phyloP scores from a whole-genome alignment of 2,329 filamentous ascomycete genomes.

The Chaetomium strumarium region DNA sequence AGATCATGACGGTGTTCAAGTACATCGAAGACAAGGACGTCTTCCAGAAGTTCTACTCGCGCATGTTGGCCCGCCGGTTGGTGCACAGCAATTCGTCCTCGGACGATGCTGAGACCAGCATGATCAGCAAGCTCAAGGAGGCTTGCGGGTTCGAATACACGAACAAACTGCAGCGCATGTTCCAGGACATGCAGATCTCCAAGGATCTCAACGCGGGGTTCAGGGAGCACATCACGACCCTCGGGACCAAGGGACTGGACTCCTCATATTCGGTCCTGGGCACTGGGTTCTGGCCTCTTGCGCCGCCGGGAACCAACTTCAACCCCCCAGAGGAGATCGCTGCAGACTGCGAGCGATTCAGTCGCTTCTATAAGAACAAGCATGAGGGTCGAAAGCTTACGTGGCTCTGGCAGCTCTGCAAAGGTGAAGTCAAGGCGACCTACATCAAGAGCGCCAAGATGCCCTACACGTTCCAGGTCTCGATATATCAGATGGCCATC shows the following conservation, averaged over 20 bases:
- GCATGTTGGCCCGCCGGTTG: conserved; percentile 88
- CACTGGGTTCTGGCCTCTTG: conserved; percentile 95
- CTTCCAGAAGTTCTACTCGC: conserved; percentile 98
- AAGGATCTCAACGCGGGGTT: conserved; percentile 92
- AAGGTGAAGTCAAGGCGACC: conserved; percentile 90
- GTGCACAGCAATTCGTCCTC: conserved; percentile 94
- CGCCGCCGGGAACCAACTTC: conserved; percentile 80
- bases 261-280: conserved; percentile 89
- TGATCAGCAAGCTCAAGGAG: conserved; percentile 99
- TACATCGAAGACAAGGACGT: conserved; percentile 99
- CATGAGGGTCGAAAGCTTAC: conserved; percentile 94
- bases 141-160: conserved; percentile 98
- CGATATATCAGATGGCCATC: conserved; percentile 96
- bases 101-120: conserved; percentile 95
- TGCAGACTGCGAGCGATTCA: conserved; percentile 83
- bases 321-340: conserved; percentile 79
- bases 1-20: conserved; percentile 99
- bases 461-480: conserved; percentile 94
- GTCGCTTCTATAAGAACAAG: conserved; percentile 90
- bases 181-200: conserved; percentile 98
- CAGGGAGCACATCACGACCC: conserved; percentile 64
- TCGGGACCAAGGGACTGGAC: conserved; percentile 69
- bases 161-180: conserved; percentile 99
- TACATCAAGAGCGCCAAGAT: conserved; percentile 87
- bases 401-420: conserved; percentile 97